Evolutionary conservation across 2,329 filamentous ascomycete genomes (phyloP).

Genomic region (Periglandula ipomoeae): DNA sequence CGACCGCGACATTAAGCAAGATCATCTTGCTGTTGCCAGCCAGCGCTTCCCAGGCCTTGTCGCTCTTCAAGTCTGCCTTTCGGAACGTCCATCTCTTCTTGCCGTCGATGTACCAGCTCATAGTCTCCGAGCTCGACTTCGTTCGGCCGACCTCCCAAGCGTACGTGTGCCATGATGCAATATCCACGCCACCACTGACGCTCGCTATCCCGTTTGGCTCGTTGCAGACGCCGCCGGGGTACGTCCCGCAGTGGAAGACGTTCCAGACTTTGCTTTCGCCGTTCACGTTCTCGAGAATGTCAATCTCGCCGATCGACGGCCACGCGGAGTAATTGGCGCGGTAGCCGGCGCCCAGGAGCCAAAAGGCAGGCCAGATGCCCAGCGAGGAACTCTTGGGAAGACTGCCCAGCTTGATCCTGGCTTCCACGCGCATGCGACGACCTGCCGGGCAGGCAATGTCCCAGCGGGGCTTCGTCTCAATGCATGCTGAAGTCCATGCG

Average conservation of each 20-base stretch:
- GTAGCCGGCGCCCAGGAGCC: slow-evolving; percentile 31
- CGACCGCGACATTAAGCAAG: slow-evolving; percentile 31
- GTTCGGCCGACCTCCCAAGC: slow-evolving; percentile 24
- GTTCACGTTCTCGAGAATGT: slow-evolving; percentile 35
- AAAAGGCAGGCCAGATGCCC: slow-evolving; percentile 40
- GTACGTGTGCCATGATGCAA: slow-evolving; percentile 24
- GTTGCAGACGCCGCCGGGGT: slow-evolving; percentile 30
- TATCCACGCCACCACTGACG: slow-evolving; percentile 12
- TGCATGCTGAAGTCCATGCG: slow-evolving; percentile 34
- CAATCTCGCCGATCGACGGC: slow-evolving; percentile 34
- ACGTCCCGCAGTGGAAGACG: slow-evolving; percentile 32
- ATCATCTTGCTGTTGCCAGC: slow-evolving; percentile 24
- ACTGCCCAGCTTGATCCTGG: slow-evolving; percentile 27
- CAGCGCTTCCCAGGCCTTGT: slow-evolving; percentile 21
- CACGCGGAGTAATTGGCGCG: slow-evolving; percentile 29
- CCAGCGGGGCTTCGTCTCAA: slow-evolving; percentile 26
- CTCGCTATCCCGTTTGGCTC: slow-evolving; percentile 27
- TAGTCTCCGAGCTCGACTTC: slow-evolving; percentile 15
- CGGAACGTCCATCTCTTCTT: slow-evolving; percentile 17
- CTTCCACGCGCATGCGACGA: slow-evolving; percentile 28
- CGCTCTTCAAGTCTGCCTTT: slow-evolving; percentile 17
- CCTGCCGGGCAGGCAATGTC: slow-evolving; percentile 26
- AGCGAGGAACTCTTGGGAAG: slow-evolving; percentile 17
- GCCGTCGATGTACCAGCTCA: slow-evolving; percentile 28
- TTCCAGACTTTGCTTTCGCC: slow-evolving; percentile 25